Conservation (phyloP, 768 basidiomycete species). For the Rhizopogon vesiculosus region DNA sequence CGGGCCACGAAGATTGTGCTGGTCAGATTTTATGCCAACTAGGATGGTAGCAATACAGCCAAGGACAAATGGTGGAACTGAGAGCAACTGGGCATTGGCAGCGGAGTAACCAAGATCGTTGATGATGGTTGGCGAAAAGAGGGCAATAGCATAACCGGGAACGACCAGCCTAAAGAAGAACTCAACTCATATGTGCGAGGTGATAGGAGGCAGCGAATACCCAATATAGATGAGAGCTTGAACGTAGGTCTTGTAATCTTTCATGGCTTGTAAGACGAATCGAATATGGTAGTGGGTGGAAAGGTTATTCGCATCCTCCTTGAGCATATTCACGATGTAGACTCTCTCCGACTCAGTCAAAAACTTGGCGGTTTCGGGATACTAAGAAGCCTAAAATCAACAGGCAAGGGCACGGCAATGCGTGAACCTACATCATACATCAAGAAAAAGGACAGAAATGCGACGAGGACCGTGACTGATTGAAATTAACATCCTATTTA, state of each 20-base stretch:
- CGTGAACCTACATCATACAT: constrained; percentile 43
- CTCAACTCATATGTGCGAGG: not conserved
- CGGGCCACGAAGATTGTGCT: constrained; percentile 39
- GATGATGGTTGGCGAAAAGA: constrained; percentile 49
- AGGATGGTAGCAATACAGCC: constrained; percentile 40
- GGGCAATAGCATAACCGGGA: constrained; percentile 42
- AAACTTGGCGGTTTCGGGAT: constrained; percentile 55
- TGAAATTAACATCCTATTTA: not conserved
- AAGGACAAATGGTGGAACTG: constrained; percentile 43
- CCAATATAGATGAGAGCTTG: constrained; percentile 36
- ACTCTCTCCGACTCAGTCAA: constrained; percentile 39
- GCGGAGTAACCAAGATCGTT: constrained; percentile 45
- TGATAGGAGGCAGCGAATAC: constrained; percentile 17
- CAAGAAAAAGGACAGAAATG: constrained; percentile 35
- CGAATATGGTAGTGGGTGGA: constrained; percentile 39
- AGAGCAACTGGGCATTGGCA: constrained; percentile 44
- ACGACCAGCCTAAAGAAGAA: constrained; percentile 31
- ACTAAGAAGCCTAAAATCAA: constrained; percentile 23
- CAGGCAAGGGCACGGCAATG: not conserved
- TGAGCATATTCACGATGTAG: constrained; percentile 35
- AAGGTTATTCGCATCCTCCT: constrained; percentile 39
- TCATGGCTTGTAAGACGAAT: constrained; percentile 45
- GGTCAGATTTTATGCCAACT: constrained; percentile 39
- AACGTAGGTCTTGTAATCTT: constrained; percentile 37
- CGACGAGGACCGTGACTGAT: constrained; percentile 15